A percentile compares a stretch with the other conserved stretches of the same genome.
Conservation (phyloP, 768 basidiomycete species). For the Leccinum sublutescens region DNA sequence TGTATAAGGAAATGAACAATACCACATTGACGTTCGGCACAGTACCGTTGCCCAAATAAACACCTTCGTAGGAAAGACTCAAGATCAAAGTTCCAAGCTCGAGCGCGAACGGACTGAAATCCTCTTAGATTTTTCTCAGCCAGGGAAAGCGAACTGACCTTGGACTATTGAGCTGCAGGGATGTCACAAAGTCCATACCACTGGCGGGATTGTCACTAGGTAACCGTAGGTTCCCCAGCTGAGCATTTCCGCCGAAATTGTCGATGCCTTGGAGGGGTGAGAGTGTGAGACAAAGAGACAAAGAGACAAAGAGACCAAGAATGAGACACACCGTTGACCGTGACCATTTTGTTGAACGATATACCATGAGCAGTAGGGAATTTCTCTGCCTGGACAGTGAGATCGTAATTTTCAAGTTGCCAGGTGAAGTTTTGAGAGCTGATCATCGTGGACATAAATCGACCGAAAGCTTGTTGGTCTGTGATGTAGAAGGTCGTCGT, state of each 20-base stretch:
- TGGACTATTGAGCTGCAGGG: slow-evolving; percentile 53
- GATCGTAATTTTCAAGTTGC: slow-evolving; percentile 52
- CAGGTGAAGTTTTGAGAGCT: slow-evolving; percentile 67
- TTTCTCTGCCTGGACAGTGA: slow-evolving; percentile 62
- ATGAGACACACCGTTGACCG: slow-evolving; percentile 46
- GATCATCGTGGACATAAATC: slow-evolving; percentile 61
- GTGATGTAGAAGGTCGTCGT: slow-evolving; percentile 55
- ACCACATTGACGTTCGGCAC: slow-evolving; percentile 53
- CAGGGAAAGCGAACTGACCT: slow-evolving; percentile 38
- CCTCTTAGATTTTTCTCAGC: background rate
- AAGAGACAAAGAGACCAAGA: background rate
- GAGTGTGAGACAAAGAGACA: no score
- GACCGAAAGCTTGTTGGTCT: slow-evolving; percentile 56
- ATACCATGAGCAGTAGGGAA: slow-evolving; percentile 68
- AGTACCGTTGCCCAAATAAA: slow-evolving; percentile 55
- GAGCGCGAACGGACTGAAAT: slow-evolving; percentile 58
- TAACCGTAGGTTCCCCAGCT: slow-evolving; percentile 56
- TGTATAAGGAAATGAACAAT: slow-evolving; percentile 5
- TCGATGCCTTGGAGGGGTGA: slow-evolving; percentile 46
- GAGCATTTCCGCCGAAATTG: slow-evolving; percentile 54
- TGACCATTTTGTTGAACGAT: slow-evolving; percentile 59
- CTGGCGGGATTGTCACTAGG: slow-evolving; percentile 65
- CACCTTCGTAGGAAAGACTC: slow-evolving; percentile 54
- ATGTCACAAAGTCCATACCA: slow-evolving; percentile 63
- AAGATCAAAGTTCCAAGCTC: slow-evolving; percentile 67